phyloP scores from a whole-genome alignment of 2,329 filamentous ascomycete species.

The Cladophialophora exuberans region DNA sequence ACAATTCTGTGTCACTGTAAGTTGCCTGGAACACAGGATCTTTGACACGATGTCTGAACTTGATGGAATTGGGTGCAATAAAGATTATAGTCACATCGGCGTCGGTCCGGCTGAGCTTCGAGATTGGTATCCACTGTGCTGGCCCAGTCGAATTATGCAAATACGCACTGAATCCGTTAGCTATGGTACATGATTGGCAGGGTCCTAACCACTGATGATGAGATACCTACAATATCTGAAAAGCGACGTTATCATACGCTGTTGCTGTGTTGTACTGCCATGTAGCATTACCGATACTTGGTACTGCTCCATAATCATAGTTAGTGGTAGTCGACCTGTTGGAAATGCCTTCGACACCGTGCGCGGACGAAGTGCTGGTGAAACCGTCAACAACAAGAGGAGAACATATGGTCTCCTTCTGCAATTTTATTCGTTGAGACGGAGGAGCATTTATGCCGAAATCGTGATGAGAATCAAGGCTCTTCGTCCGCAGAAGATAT shows the following conservation, averaged over 20 bases:
- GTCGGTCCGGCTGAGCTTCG: constrained; percentile 35
- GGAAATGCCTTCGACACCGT: not conserved
- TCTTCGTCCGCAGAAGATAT: not conserved
- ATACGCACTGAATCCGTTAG: not conserved
- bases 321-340: not conserved
- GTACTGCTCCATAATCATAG: not conserved
- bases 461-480: not conserved
- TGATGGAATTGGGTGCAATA: constrained; percentile 35
- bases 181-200: not conserved
- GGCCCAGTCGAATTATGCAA: not conserved
- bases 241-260: not conserved
- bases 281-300: not conserved
- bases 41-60: constrained; percentile 32
- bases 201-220: not conserved
- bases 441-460: not conserved
- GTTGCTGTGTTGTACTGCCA: not conserved
- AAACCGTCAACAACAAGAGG: not conserved
- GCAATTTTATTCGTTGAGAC: not conserved
- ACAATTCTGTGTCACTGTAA: not conserved
- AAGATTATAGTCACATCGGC: constrained; percentile 33
- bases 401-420: not conserved
- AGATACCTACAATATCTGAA: not conserved
- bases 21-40: constrained; percentile 38
- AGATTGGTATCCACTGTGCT: constrained; percentile 33
- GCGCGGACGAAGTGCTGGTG: not conserved